Evolutionary conservation across 106 monocot genomes (phyloP), one percentile per base, ranked within the genome.

Genomic region (Phalaenopsis aphrodite): DNA sequence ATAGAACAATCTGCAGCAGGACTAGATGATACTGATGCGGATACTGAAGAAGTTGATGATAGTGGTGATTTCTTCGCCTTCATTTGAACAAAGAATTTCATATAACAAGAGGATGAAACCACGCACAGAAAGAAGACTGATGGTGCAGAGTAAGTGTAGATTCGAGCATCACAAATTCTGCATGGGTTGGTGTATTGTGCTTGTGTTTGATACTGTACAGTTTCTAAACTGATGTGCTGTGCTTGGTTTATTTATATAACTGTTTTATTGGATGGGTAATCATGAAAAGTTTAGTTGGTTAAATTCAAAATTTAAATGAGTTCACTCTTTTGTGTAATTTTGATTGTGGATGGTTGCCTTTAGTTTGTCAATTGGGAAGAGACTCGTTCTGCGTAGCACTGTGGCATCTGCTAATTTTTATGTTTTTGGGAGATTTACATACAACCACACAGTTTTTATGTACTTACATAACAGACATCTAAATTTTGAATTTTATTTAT

Each of bases 51-150:
- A 57, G 55, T 76, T 24, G 67, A 79, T 30, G 85, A 81, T 42
- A 87, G 84, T 48, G 83, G 80, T 3, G 84, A 86, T 41, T 81
- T 79, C 55, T 48, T 74, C 12, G 46, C 56, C 1, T 12, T 47
- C 10, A 69, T 87, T 66, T 85, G 78, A 88, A 17, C 0, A 52
- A 74, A 19, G 18, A 42, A 5, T 15, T 43, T 42, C 64, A 64
- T 71, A 12, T 8, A 36, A 39, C 1, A 38, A 39, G 0, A 71
- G 14, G 38, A 71, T 39, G 38, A 39, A 38, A 71, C 12, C 15
- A 8, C 69, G 41, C 14, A 39, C 24, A 71, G 64, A 24, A 24
- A 19, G 8, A 64, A 64, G 24, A 61, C 7, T 64, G 64, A 52
- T 52, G 12, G 14, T 52, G 52, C 52, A 52, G 52, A 64, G 23